Evolutionary conservation across 306 rosid genomes (phyloP).

Genomic region (Glycine tomentella): DNA sequence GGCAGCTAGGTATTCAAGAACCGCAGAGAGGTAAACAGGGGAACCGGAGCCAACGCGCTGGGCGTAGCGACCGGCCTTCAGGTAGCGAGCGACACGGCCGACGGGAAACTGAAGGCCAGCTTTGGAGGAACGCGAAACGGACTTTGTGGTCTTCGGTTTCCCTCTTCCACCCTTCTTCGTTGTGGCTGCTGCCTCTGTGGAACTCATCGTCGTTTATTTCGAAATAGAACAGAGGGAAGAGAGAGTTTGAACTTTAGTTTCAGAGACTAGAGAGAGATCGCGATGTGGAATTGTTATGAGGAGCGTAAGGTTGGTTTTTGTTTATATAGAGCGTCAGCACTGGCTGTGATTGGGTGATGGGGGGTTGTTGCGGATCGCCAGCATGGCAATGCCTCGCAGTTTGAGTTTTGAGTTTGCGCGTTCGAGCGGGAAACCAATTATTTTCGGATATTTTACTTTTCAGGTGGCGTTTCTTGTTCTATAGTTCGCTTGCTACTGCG

Average conservation of each 20-base stretch:
- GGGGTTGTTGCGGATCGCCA: constrained; percentile 58
- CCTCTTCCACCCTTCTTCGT: constrained; percentile 69
- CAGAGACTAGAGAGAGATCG: accelerated
- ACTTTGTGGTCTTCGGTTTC: constrained; percentile 58
- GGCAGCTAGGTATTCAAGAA: constrained; percentile 88
- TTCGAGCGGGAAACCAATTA: too few species aligned
- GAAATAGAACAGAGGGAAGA: too few species aligned
- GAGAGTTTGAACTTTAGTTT: background rate
- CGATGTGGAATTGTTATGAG: too few species aligned
- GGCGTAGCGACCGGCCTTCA: constrained; percentile 74
- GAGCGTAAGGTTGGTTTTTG: accelerated
- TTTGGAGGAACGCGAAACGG: constrained; percentile 70
- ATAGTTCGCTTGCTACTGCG: too few species aligned
- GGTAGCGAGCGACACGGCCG: constrained; percentile 81
- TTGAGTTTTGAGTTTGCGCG: constrained; percentile 12
- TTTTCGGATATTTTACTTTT: too few species aligned
- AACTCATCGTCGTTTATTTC: constrained; percentile 42
- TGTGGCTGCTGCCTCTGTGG: constrained; percentile 36
- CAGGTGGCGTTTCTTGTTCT: too few species aligned
- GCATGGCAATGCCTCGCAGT: constrained; percentile 48
- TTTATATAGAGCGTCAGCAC: constrained; percentile 27
- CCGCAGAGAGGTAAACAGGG: constrained; percentile 87
- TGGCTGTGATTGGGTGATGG: constrained; percentile 44
- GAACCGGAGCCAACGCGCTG: constrained; percentile 83
- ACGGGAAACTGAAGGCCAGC: constrained; percentile 96